Conservation (phyloP, 768 basidiomycete genomes). For the Heimioporus sp. region DNA sequence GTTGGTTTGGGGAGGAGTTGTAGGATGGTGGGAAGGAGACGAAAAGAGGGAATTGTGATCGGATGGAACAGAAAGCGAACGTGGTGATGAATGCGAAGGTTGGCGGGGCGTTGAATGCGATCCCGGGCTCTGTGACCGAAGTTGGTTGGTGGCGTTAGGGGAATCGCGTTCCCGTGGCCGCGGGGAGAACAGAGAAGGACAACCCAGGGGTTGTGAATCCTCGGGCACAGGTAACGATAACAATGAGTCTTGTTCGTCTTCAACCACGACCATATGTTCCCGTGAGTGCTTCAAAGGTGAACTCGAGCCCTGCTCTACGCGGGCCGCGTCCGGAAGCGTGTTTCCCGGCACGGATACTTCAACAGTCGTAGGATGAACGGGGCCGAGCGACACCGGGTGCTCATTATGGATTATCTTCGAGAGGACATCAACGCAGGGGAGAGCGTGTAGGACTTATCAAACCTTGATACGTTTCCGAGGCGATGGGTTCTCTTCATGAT, state of each 20-base stretch:
- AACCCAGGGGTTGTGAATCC: slow-evolving; percentile 8
- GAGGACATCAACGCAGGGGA: slow-evolving; percentile 9
- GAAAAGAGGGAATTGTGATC: slow-evolving; percentile 14
- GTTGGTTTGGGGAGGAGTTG: slow-evolving; percentile 18
- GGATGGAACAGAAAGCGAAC: slow-evolving; percentile 14
- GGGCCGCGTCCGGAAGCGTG: not conserved
- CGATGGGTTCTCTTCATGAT: slow-evolving; percentile 17
- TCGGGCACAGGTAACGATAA: not conserved
- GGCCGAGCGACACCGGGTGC: not conserved
- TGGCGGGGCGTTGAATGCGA: slow-evolving; percentile 1
- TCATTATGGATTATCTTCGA: slow-evolving; percentile 19
- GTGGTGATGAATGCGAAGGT: slow-evolving; percentile 2
- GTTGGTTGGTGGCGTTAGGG: not conserved
- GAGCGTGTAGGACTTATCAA: not conserved
- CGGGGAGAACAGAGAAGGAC: slow-evolving; percentile 21
- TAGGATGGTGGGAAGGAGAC: slow-evolving; percentile 8
- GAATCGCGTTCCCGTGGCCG: not conserved
- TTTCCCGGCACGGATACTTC: not conserved
- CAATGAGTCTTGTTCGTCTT: not conserved
- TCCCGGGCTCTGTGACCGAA: not conserved
- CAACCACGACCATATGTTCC: not conserved
- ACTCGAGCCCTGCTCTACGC: not conserved
- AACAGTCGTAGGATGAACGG: not conserved
- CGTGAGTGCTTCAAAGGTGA: not conserved
- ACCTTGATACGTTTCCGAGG: slow-evolving; percentile 42